These are phyloP conservation scores for grape (Vitis vinifera) DNA, from an alignment of 164 flowering plant genomes.

Conservation along the genomic window ASM3070453v1 NC_081816.1:4422501-4423000, in stretches of 20 bases:
- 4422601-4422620: constrained; percentile 32
- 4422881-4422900: constrained; percentile 60
- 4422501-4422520: constrained; percentile 40
- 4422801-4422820: constrained; percentile 27
- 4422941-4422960: constrained; percentile 44
- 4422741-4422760: constrained; percentile 43
- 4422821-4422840: constrained; percentile 52
- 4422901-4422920: constrained; percentile 47
- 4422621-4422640: constrained; percentile 37
- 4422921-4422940: constrained; percentile 46
- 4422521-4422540: constrained; percentile 40
- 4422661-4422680: constrained; percentile 44
- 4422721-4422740: constrained; percentile 39
- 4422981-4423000: constrained; percentile 23
- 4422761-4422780: constrained; percentile 61
- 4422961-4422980: constrained; percentile 36
- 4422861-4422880: constrained; percentile 50
- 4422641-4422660: constrained; percentile 37
- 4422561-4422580: constrained; percentile 16
- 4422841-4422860: constrained; percentile 46
- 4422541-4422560: constrained; percentile 22
- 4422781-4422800: constrained; percentile 37
- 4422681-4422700: constrained; percentile 36
- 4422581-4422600: constrained; percentile 35
- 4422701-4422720: constrained; percentile 55